Evolutionary conservation across 208 protist genomes (phyloP).

Genomic region (Trypanosoma avium): DNA sequence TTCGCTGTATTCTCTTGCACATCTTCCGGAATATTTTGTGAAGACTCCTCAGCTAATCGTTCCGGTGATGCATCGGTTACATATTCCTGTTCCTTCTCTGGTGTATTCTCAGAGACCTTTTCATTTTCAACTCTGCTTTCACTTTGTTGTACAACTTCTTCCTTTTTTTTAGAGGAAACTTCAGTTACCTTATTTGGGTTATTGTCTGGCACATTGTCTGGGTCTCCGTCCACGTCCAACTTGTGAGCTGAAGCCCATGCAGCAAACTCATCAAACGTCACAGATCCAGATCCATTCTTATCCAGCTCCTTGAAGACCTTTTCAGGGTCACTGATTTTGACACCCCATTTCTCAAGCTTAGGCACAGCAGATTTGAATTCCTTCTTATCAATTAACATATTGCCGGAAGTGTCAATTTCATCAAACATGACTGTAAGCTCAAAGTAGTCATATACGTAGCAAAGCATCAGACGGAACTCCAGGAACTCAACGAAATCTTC

Average conservation of each 20-base stretch:
- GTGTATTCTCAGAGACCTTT: too few relatives aligned
- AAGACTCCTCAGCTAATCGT: too few relatives aligned
- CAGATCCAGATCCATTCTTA: constrained; percentile 57
- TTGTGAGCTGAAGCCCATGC: constrained; percentile 50
- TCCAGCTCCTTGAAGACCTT: constrained; percentile 72
- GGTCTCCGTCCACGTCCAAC: constrained; percentile 66
- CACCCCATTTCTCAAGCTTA: constrained; percentile 59
- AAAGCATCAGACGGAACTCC: constrained; percentile 83
- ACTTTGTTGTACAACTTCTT: neutral
- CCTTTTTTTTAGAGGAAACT: too few relatives aligned
- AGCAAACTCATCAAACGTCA: constrained; percentile 84
- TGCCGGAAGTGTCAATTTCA: constrained; percentile 73
- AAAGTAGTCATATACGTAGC: constrained; percentile 49
- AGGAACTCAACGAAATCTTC: constrained; percentile 59
- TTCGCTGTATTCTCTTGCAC: too few relatives aligned
- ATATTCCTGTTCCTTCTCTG: too few relatives aligned
- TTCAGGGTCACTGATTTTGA: constrained; percentile 48
- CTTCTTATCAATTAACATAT: constrained; percentile 55
- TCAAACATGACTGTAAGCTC: constrained; percentile 83
- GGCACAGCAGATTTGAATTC: constrained; percentile 65
- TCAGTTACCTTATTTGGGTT: too few relatives aligned
- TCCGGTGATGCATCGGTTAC: too few relatives aligned
- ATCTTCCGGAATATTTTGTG: too few relatives aligned
- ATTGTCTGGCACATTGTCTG: constrained; percentile 28
- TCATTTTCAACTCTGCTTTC: too few relatives aligned